Evolutionary conservation across 345 rosid genomes (phyloP).

Genomic region (Ceriops decandra): DNA sequence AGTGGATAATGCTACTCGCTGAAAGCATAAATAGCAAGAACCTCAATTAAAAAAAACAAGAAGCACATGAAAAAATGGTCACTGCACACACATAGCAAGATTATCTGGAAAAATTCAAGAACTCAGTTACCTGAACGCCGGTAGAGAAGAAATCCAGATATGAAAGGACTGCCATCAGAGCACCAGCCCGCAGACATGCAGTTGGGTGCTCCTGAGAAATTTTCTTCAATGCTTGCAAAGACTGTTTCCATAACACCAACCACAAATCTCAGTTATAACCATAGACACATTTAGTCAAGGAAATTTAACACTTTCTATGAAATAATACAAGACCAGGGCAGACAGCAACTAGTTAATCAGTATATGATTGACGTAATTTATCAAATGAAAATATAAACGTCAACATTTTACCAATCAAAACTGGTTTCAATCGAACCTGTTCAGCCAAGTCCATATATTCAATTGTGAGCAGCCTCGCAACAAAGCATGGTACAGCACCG

Average conservation of each 20-base stretch:
- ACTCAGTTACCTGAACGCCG: constrained; percentile 81
- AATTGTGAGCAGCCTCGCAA: constrained; percentile 87
- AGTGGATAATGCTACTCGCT: constrained; percentile 96
- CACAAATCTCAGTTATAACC: not conserved
- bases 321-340: not conserved
- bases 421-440: constrained; percentile 51
- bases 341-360: no score
- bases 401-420: not conserved
- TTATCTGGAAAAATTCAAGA: not conserved
- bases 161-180: constrained; percentile 98
- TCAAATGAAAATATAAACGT: not conserved
- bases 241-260: constrained; percentile 41
- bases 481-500: constrained; percentile 89
- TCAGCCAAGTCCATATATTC: constrained; percentile 99
- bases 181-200: constrained; percentile 95
- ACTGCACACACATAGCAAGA: not conserved
- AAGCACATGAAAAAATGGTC: not conserved
- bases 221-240: constrained; percentile 96
- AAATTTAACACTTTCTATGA: not conserved
- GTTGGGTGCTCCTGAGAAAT: constrained; percentile 99
- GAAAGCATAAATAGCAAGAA: constrained; percentile 13
- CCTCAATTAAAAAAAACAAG: not conserved
- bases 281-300: not conserved
- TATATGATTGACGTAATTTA: not conserved
- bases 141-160: constrained; percentile 98